A percentile compares a stretch with the other conserved stretches of the same genome.
Evolutionary conservation across 495 filamentous ascomycete species (phyloP).

Genomic region (Rusavskia elegans): DNA sequence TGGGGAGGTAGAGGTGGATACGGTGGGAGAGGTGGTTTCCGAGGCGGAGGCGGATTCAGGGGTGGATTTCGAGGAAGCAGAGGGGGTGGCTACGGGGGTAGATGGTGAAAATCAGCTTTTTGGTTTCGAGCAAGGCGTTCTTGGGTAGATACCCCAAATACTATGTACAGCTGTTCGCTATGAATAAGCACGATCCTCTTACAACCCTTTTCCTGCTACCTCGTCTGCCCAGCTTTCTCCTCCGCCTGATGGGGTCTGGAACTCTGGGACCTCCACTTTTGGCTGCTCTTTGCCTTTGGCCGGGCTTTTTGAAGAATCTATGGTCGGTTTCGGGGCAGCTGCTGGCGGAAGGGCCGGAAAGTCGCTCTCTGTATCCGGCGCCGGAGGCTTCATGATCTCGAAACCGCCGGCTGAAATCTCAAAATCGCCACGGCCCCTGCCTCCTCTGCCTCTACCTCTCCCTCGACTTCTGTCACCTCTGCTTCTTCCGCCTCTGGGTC

Average conservation of each 20-base stretch:
- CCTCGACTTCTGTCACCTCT: slow-evolving; percentile 4
- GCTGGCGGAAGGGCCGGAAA: slow-evolving; percentile 8
- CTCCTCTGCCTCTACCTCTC: slow-evolving; percentile 17
- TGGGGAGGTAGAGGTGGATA: slow-evolving; percentile 36
- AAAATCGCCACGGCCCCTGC: slow-evolving; percentile 16
- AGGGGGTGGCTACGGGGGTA: slow-evolving; percentile 22
- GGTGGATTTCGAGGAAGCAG: slow-evolving; percentile 28
- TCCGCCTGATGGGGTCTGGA: not conserved
- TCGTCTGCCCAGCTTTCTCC: slow-evolving; percentile 25
- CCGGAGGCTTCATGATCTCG: not conserved
- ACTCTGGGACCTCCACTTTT: not conserved
- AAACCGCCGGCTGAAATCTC: not conserved
- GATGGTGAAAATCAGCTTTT: slow-evolving; percentile 11
- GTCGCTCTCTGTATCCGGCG: not conserved
- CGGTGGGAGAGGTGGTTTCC: slow-evolving; percentile 28
- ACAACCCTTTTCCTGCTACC: slow-evolving; percentile 14
- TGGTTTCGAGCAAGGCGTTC: slow-evolving; percentile 11
- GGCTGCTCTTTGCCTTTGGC: not conserved
- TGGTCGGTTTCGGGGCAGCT: slow-evolving; percentile 19
- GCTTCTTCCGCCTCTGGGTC: slow-evolving; percentile 7
- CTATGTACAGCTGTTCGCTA: not conserved
- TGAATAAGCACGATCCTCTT: not conserved
- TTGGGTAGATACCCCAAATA: slow-evolving; percentile 1
- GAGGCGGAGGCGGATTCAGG: slow-evolving; percentile 27
- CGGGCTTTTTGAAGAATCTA: not conserved